phyloP scores from a whole-genome alignment of 2,329 filamentous ascomycete species.

The Paraphaeosphaeria minitans region DNA sequence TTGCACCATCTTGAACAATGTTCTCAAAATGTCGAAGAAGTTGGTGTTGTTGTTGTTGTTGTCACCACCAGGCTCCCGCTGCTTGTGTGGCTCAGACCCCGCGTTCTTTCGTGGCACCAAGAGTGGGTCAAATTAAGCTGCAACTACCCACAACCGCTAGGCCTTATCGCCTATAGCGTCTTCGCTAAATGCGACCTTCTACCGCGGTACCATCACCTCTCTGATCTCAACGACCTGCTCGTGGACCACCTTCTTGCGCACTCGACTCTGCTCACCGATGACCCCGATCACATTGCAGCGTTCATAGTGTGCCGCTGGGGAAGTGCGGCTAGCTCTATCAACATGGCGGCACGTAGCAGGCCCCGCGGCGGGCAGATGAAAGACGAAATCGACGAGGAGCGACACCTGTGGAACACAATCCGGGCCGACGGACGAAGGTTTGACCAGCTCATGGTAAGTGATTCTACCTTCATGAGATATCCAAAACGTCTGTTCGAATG shows the following conservation, averaged over 20 bases:
- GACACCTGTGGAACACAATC: slow-evolving; percentile 56
- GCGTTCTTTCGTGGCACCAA: slow-evolving; percentile 15
- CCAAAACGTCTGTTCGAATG: neutral
- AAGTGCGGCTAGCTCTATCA: slow-evolving; percentile 14
- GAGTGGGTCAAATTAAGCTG: slow-evolving; percentile 19
- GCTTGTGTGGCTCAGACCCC: slow-evolving; percentile 13
- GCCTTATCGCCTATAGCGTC: neutral
- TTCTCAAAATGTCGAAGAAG: slow-evolving; percentile 11
- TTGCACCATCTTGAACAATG: slow-evolving; percentile 35
- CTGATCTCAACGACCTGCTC: neutral
- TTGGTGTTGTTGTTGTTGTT: slow-evolving; percentile 8
- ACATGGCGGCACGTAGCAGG: slow-evolving; percentile 55
- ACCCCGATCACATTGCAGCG: neutral
- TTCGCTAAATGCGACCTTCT: slow-evolving; percentile 3
- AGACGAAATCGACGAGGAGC: slow-evolving; percentile 58
- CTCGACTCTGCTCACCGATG: slow-evolving; percentile 2
- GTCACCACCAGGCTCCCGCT: slow-evolving; percentile 14
- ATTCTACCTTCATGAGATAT: neutral
- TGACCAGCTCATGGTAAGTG: slow-evolving; percentile 54
- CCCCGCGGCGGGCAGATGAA: slow-evolving; percentile 51
- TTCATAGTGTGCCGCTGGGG: slow-evolving; percentile 7
- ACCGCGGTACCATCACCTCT: slow-evolving; percentile 4
- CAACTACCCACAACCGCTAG: slow-evolving; percentile 4
- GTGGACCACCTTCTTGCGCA: neutral
- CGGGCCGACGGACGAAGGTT: slow-evolving; percentile 52